Conservation (phyloP, 768 basidiomycete species). For the Pluteus cervinus region DNA sequence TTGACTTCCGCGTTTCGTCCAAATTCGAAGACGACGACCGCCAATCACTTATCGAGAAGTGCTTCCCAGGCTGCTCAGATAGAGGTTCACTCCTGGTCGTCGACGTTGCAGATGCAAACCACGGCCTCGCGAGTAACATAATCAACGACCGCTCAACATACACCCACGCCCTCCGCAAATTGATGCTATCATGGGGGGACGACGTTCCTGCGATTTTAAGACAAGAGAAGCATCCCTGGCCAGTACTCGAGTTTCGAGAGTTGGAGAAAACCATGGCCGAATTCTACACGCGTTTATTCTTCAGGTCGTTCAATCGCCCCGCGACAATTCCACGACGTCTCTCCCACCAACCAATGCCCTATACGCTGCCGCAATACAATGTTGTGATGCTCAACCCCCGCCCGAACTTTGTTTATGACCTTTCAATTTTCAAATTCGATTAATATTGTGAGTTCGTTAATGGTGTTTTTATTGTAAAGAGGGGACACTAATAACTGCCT, state of each 20-base stretch:
- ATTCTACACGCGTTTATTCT: background rate
- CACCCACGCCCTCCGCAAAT: background rate
- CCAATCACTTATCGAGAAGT: background rate
- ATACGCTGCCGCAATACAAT: too few relatives aligned
- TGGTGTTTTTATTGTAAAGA: too few relatives aligned
- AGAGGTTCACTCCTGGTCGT: background rate
- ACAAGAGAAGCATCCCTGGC: too few relatives aligned
- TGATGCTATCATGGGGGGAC: background rate
- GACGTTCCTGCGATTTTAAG: too few relatives aligned
- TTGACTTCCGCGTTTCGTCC: background rate
- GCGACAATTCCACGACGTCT: slow-evolving; percentile 1
- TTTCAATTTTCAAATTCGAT: too few relatives aligned
- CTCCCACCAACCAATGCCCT: too few relatives aligned
- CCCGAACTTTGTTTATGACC: too few relatives aligned
- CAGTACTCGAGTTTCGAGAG: too few relatives aligned
- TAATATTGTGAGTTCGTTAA: too few relatives aligned
- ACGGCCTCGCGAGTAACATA: background rate
- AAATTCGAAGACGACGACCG: background rate
- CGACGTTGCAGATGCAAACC: too few relatives aligned
- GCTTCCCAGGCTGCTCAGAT: background rate
- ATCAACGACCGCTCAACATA: background rate
- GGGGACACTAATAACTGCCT: too few relatives aligned
- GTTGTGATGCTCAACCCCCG: too few relatives aligned
- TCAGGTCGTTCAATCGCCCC: background rate
- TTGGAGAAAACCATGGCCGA: background rate